Evolutionary conservation across 2,329 filamentous ascomycete genomes (phyloP).

Genomic region (Cladorrhinum sp.): DNA sequence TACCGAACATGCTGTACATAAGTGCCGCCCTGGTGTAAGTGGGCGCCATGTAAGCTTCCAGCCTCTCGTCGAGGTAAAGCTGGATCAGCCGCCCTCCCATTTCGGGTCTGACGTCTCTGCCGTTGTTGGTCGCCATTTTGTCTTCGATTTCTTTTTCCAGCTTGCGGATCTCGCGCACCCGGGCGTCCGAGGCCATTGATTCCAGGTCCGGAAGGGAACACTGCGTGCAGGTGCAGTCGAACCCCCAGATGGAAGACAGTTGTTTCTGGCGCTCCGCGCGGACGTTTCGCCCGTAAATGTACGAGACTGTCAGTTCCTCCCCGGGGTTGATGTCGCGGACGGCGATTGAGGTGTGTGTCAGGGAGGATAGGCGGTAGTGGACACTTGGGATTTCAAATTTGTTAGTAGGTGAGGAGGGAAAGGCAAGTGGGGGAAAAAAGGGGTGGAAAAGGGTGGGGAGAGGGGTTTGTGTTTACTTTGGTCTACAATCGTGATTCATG

Average conservation of each 20-base stretch:
- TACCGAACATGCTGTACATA: slow-evolving; percentile 38
- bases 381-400: no score
- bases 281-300: slow-evolving; percentile 33
- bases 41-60: slow-evolving; percentile 35
- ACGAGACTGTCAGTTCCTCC: slow-evolving; percentile 39
- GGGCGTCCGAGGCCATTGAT: slow-evolving; percentile 32
- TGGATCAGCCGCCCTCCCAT: slow-evolving; percentile 30
- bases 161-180: slow-evolving; percentile 30
- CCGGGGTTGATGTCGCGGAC: slow-evolving; percentile 36
- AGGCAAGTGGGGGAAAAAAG: background rate
- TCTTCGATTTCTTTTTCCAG: slow-evolving; percentile 30
- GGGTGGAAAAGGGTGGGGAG: background rate
- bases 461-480: slow-evolving; percentile 33
- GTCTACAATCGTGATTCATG: slow-evolving; percentile 41
- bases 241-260: slow-evolving; percentile 35
- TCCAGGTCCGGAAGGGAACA: slow-evolving; percentile 28
- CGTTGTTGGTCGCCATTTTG: slow-evolving; percentile 17
- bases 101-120: slow-evolving; percentile 23
- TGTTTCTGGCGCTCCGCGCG: slow-evolving; percentile 31
- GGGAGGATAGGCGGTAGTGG: slow-evolving; percentile 35
- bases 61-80: slow-evolving; percentile 34
- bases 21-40: slow-evolving; percentile 39
- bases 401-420: background rate
- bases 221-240: slow-evolving; percentile 35
- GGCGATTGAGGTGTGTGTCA: slow-evolving; percentile 38